Conservation (phyloP, 108 stramenopile genomes). For the Tribonema minus region DNA sequence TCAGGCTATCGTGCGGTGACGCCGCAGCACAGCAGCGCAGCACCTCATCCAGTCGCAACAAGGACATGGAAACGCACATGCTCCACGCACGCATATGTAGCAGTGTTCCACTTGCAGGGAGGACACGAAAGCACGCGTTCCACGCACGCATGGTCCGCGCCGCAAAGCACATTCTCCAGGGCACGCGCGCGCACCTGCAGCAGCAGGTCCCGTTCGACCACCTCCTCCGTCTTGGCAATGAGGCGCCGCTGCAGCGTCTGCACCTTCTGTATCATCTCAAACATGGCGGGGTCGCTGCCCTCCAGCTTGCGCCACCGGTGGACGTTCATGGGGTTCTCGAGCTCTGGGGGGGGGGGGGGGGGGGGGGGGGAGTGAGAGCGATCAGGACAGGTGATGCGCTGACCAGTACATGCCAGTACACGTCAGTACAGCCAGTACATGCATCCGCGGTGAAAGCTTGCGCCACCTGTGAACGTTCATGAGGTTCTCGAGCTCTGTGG, state of each 20-base stretch:
- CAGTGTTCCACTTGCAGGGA: too few species aligned
- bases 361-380: too few species aligned
- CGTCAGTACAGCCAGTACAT: too few species aligned
- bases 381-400: too few species aligned
- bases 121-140: too few species aligned
- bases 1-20: too few species aligned
- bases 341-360: constrained; percentile 57
- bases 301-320: constrained; percentile 80
- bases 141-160: too few species aligned
- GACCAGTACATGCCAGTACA: too few species aligned
- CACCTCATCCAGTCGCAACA: neutral
- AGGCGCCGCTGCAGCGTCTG: constrained; percentile 55
- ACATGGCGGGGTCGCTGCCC: constrained; percentile 71
- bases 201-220: constrained; percentile 66
- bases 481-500: constrained; percentile 79
- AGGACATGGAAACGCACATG: neutral
- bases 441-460: too few species aligned
- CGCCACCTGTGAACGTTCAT: constrained; percentile 80
- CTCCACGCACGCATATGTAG: too few species aligned
- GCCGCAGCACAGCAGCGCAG: too few species aligned
- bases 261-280: constrained; percentile 81
- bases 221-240: constrained; percentile 74
- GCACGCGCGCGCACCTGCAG: constrained; percentile 47
- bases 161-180: too few species aligned
- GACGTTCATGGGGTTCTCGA: constrained; percentile 81